Evolutionary conservation across 495 filamentous ascomycete species (phyloP), one percentile per base, ranked within the genome.

Genomic region (Pyronema domesticum): DNA sequence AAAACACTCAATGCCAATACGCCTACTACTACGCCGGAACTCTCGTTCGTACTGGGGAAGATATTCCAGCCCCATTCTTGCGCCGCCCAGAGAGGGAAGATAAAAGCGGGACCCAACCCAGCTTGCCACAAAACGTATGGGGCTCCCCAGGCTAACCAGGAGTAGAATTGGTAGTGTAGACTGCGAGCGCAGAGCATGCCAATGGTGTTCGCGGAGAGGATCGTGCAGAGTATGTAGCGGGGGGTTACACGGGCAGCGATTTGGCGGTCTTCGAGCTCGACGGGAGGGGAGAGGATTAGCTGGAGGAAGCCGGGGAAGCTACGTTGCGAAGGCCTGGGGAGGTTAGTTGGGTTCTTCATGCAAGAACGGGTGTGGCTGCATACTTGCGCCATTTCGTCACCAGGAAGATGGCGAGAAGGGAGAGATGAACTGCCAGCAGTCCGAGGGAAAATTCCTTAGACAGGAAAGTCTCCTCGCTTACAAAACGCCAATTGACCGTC

Each of bases 21-120:
- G 8, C 73, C 74, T 9, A 95, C 84, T 34, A 94, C 89, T 15
- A 80, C 74, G 55, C 70, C 69, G 8, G 88, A 94, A 67, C 89
- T 96, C 46, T 63, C 56, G 51, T 80, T 70, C 23, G 88, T 94
- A 66, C 87, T 94, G n/a, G 91, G 91, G 68, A 81, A 98, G 1
- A 86, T 79, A 63, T 95, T 95, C 91, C 91, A 98, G 8, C 85
- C 87, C 86, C 84, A 89, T 62, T 98, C 91, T 67, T 98, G 91
- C 45, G 77, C 73, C 7, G 73, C 81, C 89, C 89, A 98, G 1
- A 87, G 60, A 3, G 63, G 67, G 64, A 80, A 84, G 59, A 86
- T 78, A 40, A 86, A 60, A 8, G 84, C 57, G 6, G 87, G 86
- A 60, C 87, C 82, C 55, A 83, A 60, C 3, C 82, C 81, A 54